A percentile compares a stretch with the other conserved stretches of the same genome.
Evolutionary conservation across 352 stramenopile genomes (phyloP).

Genomic region (Phytopythium litorale): DNA sequence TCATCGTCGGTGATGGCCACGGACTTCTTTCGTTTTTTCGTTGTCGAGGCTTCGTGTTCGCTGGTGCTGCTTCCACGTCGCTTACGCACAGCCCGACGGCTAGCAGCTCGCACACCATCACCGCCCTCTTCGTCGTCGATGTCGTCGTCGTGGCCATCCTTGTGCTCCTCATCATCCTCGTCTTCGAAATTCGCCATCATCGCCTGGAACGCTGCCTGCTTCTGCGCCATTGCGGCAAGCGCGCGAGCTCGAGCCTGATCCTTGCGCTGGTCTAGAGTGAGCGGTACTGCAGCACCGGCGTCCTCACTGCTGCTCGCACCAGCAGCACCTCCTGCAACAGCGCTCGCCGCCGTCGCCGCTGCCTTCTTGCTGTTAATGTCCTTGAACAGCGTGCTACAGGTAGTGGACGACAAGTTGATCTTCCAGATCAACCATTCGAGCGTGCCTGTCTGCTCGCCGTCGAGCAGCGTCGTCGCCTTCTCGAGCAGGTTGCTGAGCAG

Average conservation of each 20-base stretch:
- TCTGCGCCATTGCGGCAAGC: conserved; percentile 75
- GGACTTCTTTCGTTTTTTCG: conserved; percentile 47
- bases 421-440: conserved; percentile 77
- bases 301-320: not conserved
- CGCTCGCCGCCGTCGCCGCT: conserved; percentile 17
- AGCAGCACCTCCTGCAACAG: conserved; percentile 11
- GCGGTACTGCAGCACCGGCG: conserved; percentile 11
- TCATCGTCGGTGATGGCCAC: conserved; percentile 9
- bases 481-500: conserved; percentile 53
- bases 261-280: conserved; percentile 75
- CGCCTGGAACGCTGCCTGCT: conserved; percentile 80
- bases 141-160: conserved; percentile 19
- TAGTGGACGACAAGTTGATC: conserved; percentile 37
- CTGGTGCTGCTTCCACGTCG: conserved; percentile 33
- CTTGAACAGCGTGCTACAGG: conserved; percentile 34
- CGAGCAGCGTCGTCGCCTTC: conserved; percentile 38
- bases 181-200: conserved; percentile 65
- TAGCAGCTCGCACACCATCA: conserved; percentile 3
- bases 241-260: conserved; percentile 72
- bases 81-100: conserved; percentile 31
- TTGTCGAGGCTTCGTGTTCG: conserved; percentile 16
- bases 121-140: conserved; percentile 19
- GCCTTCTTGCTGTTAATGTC: conserved; percentile 26
- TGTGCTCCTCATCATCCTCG: conserved; percentile 31
- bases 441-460: conserved; percentile 71